These are phyloP conservation scores for Trichoderma sp. DNA, from an alignment of 2,329 filamentous ascomycete genomes.

Conservation along the genomic window DNA sequence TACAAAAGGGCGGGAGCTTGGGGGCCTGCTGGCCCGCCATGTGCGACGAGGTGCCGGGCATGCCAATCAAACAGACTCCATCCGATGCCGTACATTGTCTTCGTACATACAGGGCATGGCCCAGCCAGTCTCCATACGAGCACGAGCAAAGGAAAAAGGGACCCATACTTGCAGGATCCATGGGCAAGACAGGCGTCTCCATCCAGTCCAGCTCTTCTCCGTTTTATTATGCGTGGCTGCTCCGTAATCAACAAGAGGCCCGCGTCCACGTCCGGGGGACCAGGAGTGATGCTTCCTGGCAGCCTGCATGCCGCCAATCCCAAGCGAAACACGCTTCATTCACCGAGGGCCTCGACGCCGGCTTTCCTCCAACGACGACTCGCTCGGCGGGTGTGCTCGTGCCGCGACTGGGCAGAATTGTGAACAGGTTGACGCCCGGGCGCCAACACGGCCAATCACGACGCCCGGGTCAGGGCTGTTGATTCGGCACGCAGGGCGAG, in stretches of 20 bases:
- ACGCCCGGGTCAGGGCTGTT: constrained; percentile 20
- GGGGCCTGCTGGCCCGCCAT: background rate
- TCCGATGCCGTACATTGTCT: constrained; percentile 18
- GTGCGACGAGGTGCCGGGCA: constrained; percentile 10
- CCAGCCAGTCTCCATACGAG: background rate
- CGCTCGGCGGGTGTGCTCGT: constrained; percentile 26
- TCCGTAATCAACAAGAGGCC: constrained; percentile 11
- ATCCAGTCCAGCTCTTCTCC: background rate
- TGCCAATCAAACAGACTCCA: constrained; percentile 20
- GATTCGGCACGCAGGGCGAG: constrained; percentile 16
- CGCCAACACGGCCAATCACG: constrained; percentile 44
- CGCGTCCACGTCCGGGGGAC: constrained; percentile 9
- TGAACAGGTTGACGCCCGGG: constrained; percentile 34
- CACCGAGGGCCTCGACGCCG: constrained; percentile 22
- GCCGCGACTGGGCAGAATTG: constrained; percentile 26
- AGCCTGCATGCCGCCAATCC: constrained; percentile 25
- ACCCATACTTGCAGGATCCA: background rate
- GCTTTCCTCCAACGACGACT: constrained; percentile 11
- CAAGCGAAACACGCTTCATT: constrained; percentile 16
- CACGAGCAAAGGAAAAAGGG: background rate
- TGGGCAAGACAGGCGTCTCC: too few relatives aligned
- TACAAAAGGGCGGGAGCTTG: too few relatives aligned
- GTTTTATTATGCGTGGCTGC: background rate
- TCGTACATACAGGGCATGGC: background rate
- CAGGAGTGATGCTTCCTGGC: constrained; percentile 22